These are phyloP conservation scores for Thinopyrum obtusiflorum DNA, from an alignment of 202 grass and related monocot species.

Conservation along the genomic window DNA sequence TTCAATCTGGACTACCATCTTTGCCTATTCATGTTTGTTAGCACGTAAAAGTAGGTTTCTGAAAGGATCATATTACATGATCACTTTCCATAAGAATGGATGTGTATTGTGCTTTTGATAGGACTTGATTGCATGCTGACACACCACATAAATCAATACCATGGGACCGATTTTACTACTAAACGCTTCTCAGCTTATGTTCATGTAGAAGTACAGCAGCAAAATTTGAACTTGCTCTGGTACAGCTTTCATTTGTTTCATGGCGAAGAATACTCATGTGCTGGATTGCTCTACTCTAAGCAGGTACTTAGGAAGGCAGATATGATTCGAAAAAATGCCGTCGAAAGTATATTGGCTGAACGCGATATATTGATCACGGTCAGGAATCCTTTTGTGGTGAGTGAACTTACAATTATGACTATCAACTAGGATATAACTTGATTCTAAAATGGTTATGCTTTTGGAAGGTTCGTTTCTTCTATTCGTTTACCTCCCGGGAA, in stretches of 20 bases:
- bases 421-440: conserved; percentile 24
- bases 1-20: not conserved
- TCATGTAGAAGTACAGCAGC: conserved; percentile 4
- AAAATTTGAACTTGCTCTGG: not conserved
- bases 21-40: conserved; percentile 23
- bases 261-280: conserved; percentile 1
- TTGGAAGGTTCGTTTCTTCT: conserved; percentile 96
- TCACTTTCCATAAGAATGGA: not conserved
- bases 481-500: conserved; percentile 96
- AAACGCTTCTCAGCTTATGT: conserved; percentile 24
- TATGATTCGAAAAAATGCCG: conserved; percentile 99
- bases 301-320: conserved; percentile 98
- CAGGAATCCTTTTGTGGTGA: conserved; percentile 98
- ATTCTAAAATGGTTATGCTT: conserved; percentile 43
- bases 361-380: conserved; percentile 97
- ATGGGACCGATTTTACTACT: conserved; percentile 1
- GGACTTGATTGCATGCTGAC: not conserved
- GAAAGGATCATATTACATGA: not conserved
- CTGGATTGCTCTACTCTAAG: conserved; percentile 27
- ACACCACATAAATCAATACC: not conserved
- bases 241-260: conserved; percentile 5
- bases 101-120: not conserved
- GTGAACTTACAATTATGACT: conserved; percentile 32
- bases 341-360: conserved; percentile 99
- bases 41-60: conserved; percentile 7